Conservation (phyloP, 2,329 filamentous ascomycete genomes). For the Rhynchosporium agropyri region DNA sequence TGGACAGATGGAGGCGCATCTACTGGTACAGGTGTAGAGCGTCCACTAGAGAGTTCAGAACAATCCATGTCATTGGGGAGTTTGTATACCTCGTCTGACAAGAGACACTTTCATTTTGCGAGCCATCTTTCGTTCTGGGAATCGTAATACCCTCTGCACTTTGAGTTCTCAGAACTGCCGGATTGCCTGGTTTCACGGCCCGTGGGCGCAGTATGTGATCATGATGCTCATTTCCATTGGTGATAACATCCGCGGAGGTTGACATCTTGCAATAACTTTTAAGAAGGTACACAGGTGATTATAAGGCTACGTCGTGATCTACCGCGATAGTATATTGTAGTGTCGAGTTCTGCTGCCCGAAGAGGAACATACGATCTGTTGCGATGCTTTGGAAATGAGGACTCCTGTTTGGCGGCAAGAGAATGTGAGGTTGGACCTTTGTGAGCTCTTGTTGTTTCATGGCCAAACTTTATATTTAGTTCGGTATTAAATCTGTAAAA, state of each 20-base stretch:
- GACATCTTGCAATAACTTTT: conserved; percentile 34
- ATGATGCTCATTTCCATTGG: conserved; percentile 33
- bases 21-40: conserved; percentile 79
- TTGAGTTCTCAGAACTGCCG: conserved; percentile 34
- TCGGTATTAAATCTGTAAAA: neutral
- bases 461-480: neutral
- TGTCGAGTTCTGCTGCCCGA: neutral
- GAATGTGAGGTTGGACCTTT: neutral
- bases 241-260: conserved; percentile 36
- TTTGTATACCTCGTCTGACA: conserved; percentile 38
- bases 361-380: neutral
- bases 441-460: neutral
- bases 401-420: neutral
- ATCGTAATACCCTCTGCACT: conserved; percentile 33
- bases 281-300: neutral
- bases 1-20: conserved; percentile 94
- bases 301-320: neutral
- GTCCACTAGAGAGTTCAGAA: conserved; percentile 58
- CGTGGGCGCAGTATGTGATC: conserved; percentile 41
- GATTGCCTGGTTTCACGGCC: conserved; percentile 36
- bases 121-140: conserved; percentile 22
- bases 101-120: conserved; percentile 32
- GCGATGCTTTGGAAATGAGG: neutral
- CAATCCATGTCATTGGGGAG: neutral
- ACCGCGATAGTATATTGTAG: neutral